phyloP scores from a whole-genome alignment of 2,329 filamentous ascomycete species.

The Bipolaris gigantea region DNA sequence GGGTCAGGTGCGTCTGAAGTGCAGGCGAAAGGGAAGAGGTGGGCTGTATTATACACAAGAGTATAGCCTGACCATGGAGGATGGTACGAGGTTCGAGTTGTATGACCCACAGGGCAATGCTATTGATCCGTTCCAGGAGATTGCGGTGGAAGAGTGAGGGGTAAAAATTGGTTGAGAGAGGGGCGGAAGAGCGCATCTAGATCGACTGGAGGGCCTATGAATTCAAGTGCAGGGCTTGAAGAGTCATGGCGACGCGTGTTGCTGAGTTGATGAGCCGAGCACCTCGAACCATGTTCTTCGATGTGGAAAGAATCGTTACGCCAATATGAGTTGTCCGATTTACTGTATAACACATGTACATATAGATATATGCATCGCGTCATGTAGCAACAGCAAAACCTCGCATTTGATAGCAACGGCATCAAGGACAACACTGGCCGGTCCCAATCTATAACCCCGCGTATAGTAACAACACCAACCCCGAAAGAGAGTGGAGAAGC shows the following conservation, averaged over 20 bases:
- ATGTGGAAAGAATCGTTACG: not conserved
- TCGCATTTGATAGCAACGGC: not conserved
- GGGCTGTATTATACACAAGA: conserved; percentile 82
- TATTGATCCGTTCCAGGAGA: conserved; percentile 63
- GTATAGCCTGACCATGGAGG: conserved; percentile 78
- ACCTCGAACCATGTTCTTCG: not conserved
- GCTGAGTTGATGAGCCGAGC: not conserved
- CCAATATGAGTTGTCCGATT: not conserved
- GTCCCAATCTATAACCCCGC: not conserved
- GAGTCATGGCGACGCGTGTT: not conserved
- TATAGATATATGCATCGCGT: conserved; percentile 17
- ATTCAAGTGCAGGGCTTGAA: not conserved
- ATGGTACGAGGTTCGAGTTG: conserved; percentile 71
- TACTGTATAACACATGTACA: conserved; percentile 20
- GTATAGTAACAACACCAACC: not conserved
- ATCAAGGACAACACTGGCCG: conserved; percentile 1
- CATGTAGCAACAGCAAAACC: conserved; percentile 5
- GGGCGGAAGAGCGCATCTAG: too few species aligned
- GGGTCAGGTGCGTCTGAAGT: conserved; percentile 80
- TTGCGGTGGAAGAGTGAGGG: conserved; percentile 28
- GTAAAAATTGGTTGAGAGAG: not conserved
- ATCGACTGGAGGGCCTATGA: too few species aligned
- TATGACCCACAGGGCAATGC: conserved; percentile 62
- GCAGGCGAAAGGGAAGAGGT: conserved; percentile 67
- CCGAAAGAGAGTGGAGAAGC: not conserved